A percentile compares a stretch with the other conserved stretches of the same genome.
phyloP scores from a whole-genome alignment of 345 rosid species.

The Turritis glabra region DNA sequence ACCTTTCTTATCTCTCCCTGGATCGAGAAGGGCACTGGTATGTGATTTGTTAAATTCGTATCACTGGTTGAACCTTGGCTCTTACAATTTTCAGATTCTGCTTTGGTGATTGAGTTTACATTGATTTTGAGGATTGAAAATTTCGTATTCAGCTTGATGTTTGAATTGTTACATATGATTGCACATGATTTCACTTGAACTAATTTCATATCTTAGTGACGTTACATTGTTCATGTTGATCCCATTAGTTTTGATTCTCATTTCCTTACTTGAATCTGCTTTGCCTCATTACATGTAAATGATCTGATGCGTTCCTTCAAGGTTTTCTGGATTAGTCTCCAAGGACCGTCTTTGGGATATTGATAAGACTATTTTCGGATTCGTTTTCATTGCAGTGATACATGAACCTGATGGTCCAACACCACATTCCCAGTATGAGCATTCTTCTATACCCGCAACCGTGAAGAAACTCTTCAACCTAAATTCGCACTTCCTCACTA shows the following conservation, averaged over 20 bases:
- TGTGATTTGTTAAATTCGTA: conserved; percentile 12
- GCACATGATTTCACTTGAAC: background rate
- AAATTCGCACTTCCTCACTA: conserved; percentile 81
- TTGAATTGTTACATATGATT: background rate
- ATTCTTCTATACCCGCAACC: conserved; percentile 93
- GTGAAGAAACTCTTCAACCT: conserved; percentile 96
- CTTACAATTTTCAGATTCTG: background rate
- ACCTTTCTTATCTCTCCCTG: conserved; percentile 82
- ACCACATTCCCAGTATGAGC: conserved; percentile 80
- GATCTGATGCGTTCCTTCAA: background rate
- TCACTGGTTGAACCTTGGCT: background rate
- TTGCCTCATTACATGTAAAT: background rate
- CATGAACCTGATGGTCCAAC: conserved; percentile 90
- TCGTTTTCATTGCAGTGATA: conserved; percentile 55
- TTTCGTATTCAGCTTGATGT: background rate
- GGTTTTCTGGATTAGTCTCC: background rate
- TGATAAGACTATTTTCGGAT: background rate
- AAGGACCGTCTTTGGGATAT: background rate
- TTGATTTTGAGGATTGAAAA: background rate
- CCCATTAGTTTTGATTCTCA: background rate
- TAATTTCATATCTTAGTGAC: background rate
- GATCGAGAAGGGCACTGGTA: conserved; percentile 94
- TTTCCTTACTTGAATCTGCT: background rate
- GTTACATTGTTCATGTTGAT: background rate
- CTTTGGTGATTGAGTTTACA: background rate